These are phyloP conservation scores for Chytriomyces sp. DNA, from an alignment of 192 early-diverging fungal genomes.

Conservation along the genomic window DNA sequence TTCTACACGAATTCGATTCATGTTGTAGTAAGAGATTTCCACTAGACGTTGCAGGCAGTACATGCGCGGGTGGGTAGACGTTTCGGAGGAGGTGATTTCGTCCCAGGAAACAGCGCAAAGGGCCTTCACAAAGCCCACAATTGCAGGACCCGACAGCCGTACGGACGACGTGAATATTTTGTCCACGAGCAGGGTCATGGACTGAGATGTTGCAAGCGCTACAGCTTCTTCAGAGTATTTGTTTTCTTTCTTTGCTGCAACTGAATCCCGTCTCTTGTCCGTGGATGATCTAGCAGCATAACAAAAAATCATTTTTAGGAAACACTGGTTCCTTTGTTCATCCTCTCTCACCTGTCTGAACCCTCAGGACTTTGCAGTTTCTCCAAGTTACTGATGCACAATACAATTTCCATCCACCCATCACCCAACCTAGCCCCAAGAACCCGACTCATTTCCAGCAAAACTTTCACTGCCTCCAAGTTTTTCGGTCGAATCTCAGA, in stretches of 20 bases:
- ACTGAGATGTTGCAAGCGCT: constrained; percentile 61
- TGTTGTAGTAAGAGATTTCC: constrained; percentile 96
- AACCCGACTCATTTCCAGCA: constrained; percentile 78
- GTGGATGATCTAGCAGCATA: neutral
- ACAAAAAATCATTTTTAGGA: neutral
- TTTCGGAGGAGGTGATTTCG: constrained; percentile 68
- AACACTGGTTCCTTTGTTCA: neutral
- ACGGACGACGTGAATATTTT: constrained; percentile 80
- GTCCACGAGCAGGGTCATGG: constrained; percentile 81
- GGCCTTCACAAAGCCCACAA: constrained; percentile 88
- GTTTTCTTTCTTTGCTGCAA: neutral
- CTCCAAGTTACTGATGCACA: constrained; percentile 87
- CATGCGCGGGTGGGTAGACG: constrained; percentile 57
- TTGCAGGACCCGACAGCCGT: constrained; percentile 80
- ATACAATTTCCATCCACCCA: constrained; percentile 84
- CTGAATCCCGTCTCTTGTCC: neutral
- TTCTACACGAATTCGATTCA: constrained; percentile 94
- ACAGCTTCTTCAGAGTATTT: constrained; percentile 53
- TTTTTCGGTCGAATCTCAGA: constrained; percentile 87
- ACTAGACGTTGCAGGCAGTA: constrained; percentile 89
- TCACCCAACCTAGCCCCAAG: constrained; percentile 56
- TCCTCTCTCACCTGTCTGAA: neutral
- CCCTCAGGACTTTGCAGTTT: constrained; percentile 76
- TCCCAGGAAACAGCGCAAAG: constrained; percentile 88
- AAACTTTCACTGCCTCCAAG: constrained; percentile 84